Percentiles rank a stretch among this genome's conserved stretches.
phyloP scores from a whole-genome alignment of 306 rosid genomes.

The Prunus padus region DNA sequence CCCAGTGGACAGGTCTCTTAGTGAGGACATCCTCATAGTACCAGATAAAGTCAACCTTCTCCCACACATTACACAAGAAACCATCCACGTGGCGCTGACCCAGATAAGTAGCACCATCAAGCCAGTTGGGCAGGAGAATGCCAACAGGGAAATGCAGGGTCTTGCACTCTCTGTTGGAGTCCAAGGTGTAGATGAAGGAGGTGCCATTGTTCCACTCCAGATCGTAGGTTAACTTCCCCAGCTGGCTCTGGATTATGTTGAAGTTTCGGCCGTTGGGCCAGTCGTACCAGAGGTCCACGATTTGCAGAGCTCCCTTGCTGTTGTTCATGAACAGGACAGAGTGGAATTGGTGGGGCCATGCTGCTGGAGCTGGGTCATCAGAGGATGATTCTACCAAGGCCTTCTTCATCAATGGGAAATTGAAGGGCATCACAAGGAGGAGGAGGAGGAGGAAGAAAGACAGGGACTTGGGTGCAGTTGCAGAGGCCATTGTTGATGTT shows the following conservation, averaged over 20 bases:
- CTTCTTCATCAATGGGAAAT: background rate
- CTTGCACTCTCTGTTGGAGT: conserved; percentile 38
- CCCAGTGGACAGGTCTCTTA: conserved; percentile 73
- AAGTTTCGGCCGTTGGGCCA: conserved; percentile 96
- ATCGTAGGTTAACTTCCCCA: conserved; percentile 49
- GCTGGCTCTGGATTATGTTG: conserved; percentile 80
- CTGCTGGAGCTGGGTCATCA: conserved; percentile 35
- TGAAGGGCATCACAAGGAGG: background rate
- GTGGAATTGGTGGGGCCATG: conserved; percentile 79
- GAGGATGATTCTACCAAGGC: background rate
- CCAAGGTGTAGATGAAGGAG: conserved; percentile 57
- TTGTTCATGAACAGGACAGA: conserved; percentile 60
- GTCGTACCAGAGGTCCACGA: conserved; percentile 83
- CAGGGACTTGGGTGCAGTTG: background rate
- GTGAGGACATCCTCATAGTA: conserved; percentile 79
- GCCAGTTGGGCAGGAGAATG: conserved; percentile 87
- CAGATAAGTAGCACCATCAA: conserved; percentile 73
- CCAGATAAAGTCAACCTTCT: conserved; percentile 73
- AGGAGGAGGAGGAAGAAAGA: background rate
- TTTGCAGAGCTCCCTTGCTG: conserved; percentile 45
- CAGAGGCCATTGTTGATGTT: background rate
- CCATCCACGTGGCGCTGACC: conserved; percentile 64
- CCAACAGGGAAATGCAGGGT: conserved; percentile 50
- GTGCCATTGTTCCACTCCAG: conserved; percentile 97
- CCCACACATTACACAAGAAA: conserved; percentile 82